A percentile compares a stretch with the other conserved stretches of the same genome.
Evolutionary conservation across 371 early-diverging fungal species (phyloP).

Genomic region (Mortierella sp.): DNA sequence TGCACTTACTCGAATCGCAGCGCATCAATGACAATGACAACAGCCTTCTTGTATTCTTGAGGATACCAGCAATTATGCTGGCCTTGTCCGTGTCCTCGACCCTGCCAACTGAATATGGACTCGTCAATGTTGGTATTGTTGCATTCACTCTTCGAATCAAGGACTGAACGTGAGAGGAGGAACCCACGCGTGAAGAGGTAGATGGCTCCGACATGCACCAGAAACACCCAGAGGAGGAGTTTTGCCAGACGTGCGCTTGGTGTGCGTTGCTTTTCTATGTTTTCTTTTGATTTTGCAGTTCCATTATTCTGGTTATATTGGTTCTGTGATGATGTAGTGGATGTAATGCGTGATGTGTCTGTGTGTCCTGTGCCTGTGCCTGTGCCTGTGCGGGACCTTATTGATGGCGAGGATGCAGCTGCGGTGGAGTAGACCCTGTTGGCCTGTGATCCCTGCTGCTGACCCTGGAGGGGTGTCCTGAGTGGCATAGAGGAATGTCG

Average conservation of each 20-base stretch:
- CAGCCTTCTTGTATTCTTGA: slow-evolving; percentile 71
- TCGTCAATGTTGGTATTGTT: slow-evolving; percentile 50
- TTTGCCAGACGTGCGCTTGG: slow-evolving; percentile 54
- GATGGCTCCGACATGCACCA: slow-evolving; percentile 61
- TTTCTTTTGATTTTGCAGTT: slow-evolving; percentile 1
- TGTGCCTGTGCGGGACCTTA: neutral
- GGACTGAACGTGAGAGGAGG: slow-evolving; percentile 80
- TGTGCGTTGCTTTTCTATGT: slow-evolving; percentile 16
- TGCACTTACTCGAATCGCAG: slow-evolving; percentile 86
- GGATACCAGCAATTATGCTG: slow-evolving; percentile 61
- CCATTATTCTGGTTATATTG: neutral
- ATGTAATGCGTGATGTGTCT: too few relatives aligned
- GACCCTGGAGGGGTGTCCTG: slow-evolving; percentile 12
- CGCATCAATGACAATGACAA: slow-evolving; percentile 92
- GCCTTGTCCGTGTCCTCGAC: neutral
- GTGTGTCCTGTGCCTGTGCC: slow-evolving; percentile 22
- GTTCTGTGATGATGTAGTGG: neutral
- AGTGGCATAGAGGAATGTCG: slow-evolving; percentile 17
- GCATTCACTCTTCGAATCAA: slow-evolving; percentile 67
- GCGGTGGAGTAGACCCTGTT: too few relatives aligned
- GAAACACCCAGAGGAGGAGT: slow-evolving; percentile 49
- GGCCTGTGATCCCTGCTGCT: too few relatives aligned
- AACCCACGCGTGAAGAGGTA: slow-evolving; percentile 88
- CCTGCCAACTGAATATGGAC: slow-evolving; percentile 4
- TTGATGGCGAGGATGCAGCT: too few relatives aligned